Conservation (phyloP, 1,284 basidiomycete genomes). For the Cerrena zonata region DNA sequence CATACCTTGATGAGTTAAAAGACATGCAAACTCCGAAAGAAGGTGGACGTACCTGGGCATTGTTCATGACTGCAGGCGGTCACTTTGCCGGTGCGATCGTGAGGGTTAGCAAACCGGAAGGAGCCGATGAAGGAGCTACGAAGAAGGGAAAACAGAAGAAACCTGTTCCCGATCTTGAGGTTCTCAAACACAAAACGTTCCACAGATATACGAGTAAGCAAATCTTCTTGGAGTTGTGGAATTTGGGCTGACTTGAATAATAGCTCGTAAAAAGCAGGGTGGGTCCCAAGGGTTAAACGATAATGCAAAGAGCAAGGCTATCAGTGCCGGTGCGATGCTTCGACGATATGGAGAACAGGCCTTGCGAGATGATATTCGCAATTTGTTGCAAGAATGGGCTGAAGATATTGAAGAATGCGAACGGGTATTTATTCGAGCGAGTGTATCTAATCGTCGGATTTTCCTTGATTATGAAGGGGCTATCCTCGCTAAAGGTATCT, state of each 20-base stretch:
- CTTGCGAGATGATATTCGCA: slow-evolving; percentile 85
- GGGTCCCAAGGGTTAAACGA: slow-evolving; percentile 92
- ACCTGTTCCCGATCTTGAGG: slow-evolving; percentile 65
- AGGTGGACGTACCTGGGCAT: slow-evolving; percentile 77
- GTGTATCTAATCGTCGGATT: slow-evolving; percentile 76
- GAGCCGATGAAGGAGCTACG: slow-evolving; percentile 38
- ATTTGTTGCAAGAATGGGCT: slow-evolving; percentile 74
- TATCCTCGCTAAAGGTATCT: slow-evolving; percentile 41
- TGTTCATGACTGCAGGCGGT: slow-evolving; percentile 95
- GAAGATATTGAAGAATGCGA: slow-evolving; percentile 80
- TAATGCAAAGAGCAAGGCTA: slow-evolving; percentile 86
- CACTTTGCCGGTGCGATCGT: slow-evolving; percentile 94
- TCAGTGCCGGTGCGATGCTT: slow-evolving; percentile 90
- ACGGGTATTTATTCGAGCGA: slow-evolving; percentile 85
- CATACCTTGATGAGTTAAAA: slow-evolving; percentile 55
- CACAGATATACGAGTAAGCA: slow-evolving; percentile 92
- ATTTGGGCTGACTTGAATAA: background rate
- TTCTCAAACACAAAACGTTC: slow-evolving; percentile 92
- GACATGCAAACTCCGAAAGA: slow-evolving; percentile 59
- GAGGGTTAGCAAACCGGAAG: slow-evolving; percentile 52
- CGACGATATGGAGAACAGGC: slow-evolving; percentile 94
- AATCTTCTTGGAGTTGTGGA: background rate
- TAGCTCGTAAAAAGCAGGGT: slow-evolving; percentile 95
- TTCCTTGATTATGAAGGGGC: slow-evolving; percentile 83
- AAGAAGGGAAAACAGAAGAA: slow-evolving; percentile 57